A percentile compares a stretch with the other conserved stretches of the same genome.
Evolutionary conservation across 768 basidiomycete genomes (phyloP).

Genomic region (Steccherinum ochraceum): DNA sequence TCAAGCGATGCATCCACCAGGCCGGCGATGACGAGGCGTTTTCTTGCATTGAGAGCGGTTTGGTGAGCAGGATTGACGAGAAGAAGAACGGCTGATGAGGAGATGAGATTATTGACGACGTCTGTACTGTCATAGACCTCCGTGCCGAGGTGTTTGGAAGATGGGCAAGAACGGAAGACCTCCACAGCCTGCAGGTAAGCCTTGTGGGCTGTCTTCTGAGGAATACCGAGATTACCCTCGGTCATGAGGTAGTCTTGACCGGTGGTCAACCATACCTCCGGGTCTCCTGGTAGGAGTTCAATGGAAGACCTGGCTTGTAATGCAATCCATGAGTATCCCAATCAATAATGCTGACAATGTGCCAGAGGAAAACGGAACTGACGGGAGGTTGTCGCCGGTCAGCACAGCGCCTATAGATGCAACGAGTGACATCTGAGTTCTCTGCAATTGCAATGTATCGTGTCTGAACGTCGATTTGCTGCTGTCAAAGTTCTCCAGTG

Average conservation of each 20-base stretch:
- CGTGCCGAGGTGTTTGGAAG: neutral
- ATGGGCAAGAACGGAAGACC: slow-evolving; percentile 16
- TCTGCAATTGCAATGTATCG: too few relatives aligned
- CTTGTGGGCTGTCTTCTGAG: slow-evolving; percentile 47
- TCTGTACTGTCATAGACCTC: neutral
- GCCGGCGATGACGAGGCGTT: slow-evolving; percentile 38
- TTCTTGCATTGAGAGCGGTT: slow-evolving; percentile 59
- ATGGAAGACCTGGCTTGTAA: too few relatives aligned
- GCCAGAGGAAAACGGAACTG: too few relatives aligned
- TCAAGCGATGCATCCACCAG: slow-evolving; percentile 37
- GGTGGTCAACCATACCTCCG: slow-evolving; percentile 36
- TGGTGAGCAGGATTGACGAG: slow-evolving; percentile 65
- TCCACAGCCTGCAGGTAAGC: slow-evolving; percentile 42
- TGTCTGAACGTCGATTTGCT: too few relatives aligned
- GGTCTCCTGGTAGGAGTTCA: slow-evolving; percentile 58
- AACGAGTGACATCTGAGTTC: neutral
- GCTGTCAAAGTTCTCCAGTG: too few relatives aligned
- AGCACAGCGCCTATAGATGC: neutral
- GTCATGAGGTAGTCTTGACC: slow-evolving; percentile 39
- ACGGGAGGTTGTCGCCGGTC: neutral
- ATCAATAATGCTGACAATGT: too few relatives aligned
- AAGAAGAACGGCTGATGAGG: slow-evolving; percentile 44
- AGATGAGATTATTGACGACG: slow-evolving; percentile 21
- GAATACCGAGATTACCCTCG: slow-evolving; percentile 60
- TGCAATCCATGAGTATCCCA: too few relatives aligned